Base-by-base conservation (phyloP, 169 alveolate genomes). In the Plasmodium malariae region DNA sequence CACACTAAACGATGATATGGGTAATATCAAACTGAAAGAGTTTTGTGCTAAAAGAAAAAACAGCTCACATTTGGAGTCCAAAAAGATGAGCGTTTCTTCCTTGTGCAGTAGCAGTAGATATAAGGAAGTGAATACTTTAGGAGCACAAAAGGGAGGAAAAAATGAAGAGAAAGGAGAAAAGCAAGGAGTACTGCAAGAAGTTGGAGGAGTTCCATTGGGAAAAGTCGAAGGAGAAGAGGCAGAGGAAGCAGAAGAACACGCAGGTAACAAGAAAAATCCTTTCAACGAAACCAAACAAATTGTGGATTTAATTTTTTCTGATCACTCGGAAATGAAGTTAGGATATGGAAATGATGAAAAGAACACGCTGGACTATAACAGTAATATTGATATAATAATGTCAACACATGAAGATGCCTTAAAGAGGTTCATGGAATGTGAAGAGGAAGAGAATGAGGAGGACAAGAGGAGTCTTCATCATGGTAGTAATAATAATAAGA, bases 311-410 rank as follows among this genome's bases (percentile, higher is more conserved):
- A 69, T 69, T 21, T 69, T 69, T 69, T 69, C 80, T 19, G 36
- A 30, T 14, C 12, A 4, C 21, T 5, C 80, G 26, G 21, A 69
- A 9, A 1, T 17, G 14, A 63, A 63, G 40, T 9, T 17, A 9
- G 45, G 14, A 28, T 5, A 0, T n/a, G 24, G 24, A 28, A 26
- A 0, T 21, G 36, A 19, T 14, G 28, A 21, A 7, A 57, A n/a
- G 24, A 59, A 57, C 32, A 57, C 19, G 1, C 26, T 59, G 6
- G 74, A 59, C 24, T 48, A 65, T 28, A 78, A 78, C 28, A 78
- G 76, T 40, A 78, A 63, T 26, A 78, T 78, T 43, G 89, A 78
- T 48, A 78, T 78, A 9, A 78, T 78, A 0, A 83, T 83, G 91
- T 83, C 91, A 7, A 83, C 76, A 9, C 91, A 83, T 67, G 49